A percentile compares a stretch with the other conserved stretches of the same genome.
These are phyloP conservation scores for Rhodomyrtus psidioides DNA, from an alignment of 441 rosid genomes.

Conservation along the genomic window DNA sequence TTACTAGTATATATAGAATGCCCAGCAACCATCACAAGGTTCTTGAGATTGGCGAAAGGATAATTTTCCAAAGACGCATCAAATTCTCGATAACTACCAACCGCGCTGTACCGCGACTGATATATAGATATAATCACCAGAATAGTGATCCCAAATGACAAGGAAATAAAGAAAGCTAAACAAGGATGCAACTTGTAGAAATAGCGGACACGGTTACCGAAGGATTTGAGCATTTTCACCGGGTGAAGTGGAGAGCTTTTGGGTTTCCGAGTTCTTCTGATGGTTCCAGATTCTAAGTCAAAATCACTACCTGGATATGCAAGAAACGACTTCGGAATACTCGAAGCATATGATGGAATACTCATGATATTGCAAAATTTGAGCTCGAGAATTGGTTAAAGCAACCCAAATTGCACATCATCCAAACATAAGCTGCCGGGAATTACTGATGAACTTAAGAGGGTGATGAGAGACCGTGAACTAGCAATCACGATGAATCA, in stretches of 20 bases:
- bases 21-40: constrained; percentile 96
- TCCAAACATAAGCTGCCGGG: neutral
- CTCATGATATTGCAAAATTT: constrained; percentile 45
- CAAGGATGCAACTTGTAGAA: constrained; percentile 56
- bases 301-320: constrained; percentile 71
- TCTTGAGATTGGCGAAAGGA: constrained; percentile 57
- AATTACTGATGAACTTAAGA: neutral
- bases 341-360: constrained; percentile 31
- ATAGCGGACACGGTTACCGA: constrained; percentile 43
- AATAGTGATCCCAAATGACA: constrained; percentile 56
- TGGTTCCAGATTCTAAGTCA: constrained; percentile 70
- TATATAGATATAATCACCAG: constrained; percentile 42
- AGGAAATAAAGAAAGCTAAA: constrained; percentile 30
- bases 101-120: constrained; percentile 27
- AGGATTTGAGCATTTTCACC: constrained; percentile 50
- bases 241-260: constrained; percentile 31
- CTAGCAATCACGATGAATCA: neutral
- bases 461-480: neutral
- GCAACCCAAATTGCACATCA: neutral
- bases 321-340: constrained; percentile 49
- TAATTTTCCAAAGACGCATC: constrained; percentile 28
- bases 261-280: constrained; percentile 49
- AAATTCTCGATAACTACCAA: constrained; percentile 20
- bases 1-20: constrained; percentile 86
- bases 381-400: neutral